phyloP scores from a whole-genome alignment of 495 filamentous ascomycete genomes.

The Lindgomyces ingoldianus region DNA sequence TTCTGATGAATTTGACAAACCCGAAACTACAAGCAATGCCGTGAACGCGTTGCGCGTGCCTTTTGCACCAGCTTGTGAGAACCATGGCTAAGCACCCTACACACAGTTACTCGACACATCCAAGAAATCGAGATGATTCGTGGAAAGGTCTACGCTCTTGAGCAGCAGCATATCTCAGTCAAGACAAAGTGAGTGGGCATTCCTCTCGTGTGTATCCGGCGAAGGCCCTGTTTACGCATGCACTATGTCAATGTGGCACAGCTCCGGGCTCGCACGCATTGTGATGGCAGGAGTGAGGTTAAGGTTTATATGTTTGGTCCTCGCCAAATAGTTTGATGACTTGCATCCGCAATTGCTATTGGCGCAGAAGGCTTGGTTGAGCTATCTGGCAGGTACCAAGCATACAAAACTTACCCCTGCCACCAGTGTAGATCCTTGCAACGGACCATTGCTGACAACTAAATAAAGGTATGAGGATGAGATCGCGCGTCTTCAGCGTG shows the following conservation, averaged over 20 bases:
- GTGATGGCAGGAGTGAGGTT: no score
- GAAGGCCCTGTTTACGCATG: not conserved
- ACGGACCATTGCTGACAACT: slow-evolving; percentile 4
- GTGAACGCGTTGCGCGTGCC: no score
- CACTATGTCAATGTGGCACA: slow-evolving; percentile 13
- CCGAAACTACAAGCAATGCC: no score
- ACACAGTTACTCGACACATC: slow-evolving; percentile 76
- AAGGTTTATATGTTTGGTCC: no score
- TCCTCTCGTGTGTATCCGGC: not conserved
- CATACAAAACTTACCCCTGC: no score
- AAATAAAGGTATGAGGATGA: slow-evolving; percentile 84
- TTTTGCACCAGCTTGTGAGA: not conserved
- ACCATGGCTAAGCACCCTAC: slow-evolving; percentile 7
- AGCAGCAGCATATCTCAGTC: slow-evolving; percentile 80
- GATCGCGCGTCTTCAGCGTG: slow-evolving; percentile 76
- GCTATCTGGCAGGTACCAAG: no score
- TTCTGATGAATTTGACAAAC: not conserved
- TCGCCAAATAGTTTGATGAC: no score
- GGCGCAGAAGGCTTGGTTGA: no score
- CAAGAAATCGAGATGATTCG: slow-evolving; percentile 91
- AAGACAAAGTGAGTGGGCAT: slow-evolving; percentile 75
- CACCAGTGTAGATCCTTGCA: not conserved
- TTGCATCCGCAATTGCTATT: no score
- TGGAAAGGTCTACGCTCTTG: slow-evolving; percentile 85
- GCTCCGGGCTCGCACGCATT: no score